These are phyloP conservation scores for Lichtheimia corymbifera DNA, from an alignment of 371 early-diverging fungal genomes.

Conservation along the genomic window DNA sequence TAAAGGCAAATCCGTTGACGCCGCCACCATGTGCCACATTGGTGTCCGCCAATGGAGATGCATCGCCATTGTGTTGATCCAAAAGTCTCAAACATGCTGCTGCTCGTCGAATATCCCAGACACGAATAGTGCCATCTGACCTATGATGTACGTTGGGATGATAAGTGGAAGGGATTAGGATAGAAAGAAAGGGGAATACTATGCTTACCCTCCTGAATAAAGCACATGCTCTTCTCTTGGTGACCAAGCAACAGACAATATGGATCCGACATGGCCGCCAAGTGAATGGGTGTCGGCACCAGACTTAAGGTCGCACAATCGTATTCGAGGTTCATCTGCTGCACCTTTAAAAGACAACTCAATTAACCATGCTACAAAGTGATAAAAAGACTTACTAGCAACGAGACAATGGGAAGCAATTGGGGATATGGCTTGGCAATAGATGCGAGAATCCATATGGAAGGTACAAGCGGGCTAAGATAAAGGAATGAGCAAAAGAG, in stretches of 20 bases:
- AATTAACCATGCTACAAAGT: background rate
- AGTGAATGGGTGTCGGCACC: slow-evolving; percentile 79
- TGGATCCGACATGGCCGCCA: slow-evolving; percentile 72
- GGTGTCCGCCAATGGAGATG: slow-evolving; percentile 47
- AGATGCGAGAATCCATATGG: slow-evolving; percentile 64
- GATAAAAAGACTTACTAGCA: slow-evolving; percentile 56
- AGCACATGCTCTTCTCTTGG: slow-evolving; percentile 74
- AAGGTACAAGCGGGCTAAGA: slow-evolving; percentile 66
- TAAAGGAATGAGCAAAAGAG: background rate
- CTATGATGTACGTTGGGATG: slow-evolving; percentile 24
- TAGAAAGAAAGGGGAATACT: background rate
- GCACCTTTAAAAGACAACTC: slow-evolving; percentile 33
- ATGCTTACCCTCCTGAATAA: slow-evolving; percentile 76
- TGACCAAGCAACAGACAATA: slow-evolving; percentile 80
- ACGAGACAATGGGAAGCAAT: slow-evolving; percentile 77
- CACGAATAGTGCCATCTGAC: slow-evolving; percentile 61
- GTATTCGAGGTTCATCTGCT: slow-evolving; percentile 67
- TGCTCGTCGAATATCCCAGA: slow-evolving; percentile 87
- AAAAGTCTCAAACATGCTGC: slow-evolving; percentile 57
- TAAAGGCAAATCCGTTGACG: slow-evolving; percentile 72
- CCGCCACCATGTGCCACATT: slow-evolving; percentile 68
- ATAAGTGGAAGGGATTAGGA: background rate
- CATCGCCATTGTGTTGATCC: slow-evolving; percentile 56
- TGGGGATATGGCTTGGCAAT: slow-evolving; percentile 72
- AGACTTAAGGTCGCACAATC: slow-evolving; percentile 79